Evolutionary conservation across 345 rosid genomes (phyloP).

Genomic region (Triadica sebifera): DNA sequence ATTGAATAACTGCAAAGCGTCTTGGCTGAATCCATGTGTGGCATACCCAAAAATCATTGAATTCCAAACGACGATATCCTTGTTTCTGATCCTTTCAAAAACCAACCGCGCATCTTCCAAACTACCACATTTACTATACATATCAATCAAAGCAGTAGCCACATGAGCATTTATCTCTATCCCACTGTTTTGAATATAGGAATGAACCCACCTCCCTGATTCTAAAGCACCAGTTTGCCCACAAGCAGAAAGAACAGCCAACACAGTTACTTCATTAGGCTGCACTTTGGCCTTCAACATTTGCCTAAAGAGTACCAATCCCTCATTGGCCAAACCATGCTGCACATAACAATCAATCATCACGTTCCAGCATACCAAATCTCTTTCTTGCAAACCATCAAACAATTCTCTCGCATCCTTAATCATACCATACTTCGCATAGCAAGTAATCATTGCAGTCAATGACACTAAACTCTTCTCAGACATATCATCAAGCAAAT

Average conservation of each 20-base stretch:
- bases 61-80: constrained; percentile 28
- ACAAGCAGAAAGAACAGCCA: constrained; percentile 63
- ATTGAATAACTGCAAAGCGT: constrained; percentile 21
- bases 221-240: constrained; percentile 76
- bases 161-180: constrained; percentile 40
- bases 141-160: constrained; percentile 60
- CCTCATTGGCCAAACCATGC: constrained; percentile 46
- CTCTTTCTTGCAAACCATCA: constrained; percentile 51
- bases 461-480: constrained; percentile 56
- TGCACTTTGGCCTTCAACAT: constrained; percentile 42
- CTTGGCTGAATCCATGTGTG: constrained; percentile 21
- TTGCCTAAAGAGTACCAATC: constrained; percentile 46
- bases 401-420: constrained; percentile 50
- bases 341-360: constrained; percentile 69
- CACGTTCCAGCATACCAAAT: constrained; percentile 70
- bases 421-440: constrained; percentile 50
- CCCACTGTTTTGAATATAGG: constrained; percentile 34
- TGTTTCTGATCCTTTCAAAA: constrained; percentile 20
- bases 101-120: constrained; percentile 26
- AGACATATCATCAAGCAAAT: constrained; percentile 63
- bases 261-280: constrained; percentile 58
- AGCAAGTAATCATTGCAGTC: constrained; percentile 81
- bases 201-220: constrained; percentile 76
- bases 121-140: constrained; percentile 76
- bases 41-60: constrained; percentile 24